phyloP scores from a whole-genome alignment of 2,329 filamentous ascomycete species.

The Penicillium decumbens region DNA sequence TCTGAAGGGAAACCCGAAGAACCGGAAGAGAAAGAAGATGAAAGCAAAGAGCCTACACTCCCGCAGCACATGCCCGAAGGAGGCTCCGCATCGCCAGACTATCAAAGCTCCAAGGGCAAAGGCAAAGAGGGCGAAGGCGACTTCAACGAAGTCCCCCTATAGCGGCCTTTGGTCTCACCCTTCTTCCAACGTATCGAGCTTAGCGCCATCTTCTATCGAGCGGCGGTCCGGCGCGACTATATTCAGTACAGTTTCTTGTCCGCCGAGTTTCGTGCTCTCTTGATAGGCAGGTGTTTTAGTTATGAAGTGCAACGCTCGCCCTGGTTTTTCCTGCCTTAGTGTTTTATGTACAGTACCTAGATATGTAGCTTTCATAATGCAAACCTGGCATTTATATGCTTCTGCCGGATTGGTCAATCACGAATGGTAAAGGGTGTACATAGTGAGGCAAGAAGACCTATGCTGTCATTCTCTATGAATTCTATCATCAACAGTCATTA shows the following conservation, averaged over 20 bases:
- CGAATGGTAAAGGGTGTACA: not conserved
- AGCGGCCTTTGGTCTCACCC: slow-evolving; percentile 8
- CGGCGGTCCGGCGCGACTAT: slow-evolving; percentile 14
- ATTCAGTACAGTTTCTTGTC: slow-evolving; percentile 16
- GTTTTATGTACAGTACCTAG: slow-evolving; percentile 19
- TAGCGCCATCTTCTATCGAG: not conserved
- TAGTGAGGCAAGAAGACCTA: not conserved
- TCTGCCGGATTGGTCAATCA: not conserved
- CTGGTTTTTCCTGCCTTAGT: slow-evolving; percentile 11
- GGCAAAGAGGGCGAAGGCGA: slow-evolving; percentile 32
- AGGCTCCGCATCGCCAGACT: slow-evolving; percentile 15
- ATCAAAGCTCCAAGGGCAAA: slow-evolving; percentile 25
- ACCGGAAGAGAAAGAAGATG: slow-evolving; percentile 17
- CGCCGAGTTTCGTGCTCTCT: slow-evolving; percentile 10
- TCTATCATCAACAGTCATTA: slow-evolving; percentile 26
- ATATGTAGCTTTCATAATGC: slow-evolving; percentile 12
- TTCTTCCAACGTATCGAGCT: slow-evolving; percentile 2
- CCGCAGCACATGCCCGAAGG: slow-evolving; percentile 22
- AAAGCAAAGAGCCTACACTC: slow-evolving; percentile 26
- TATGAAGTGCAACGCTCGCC: slow-evolving; percentile 12
- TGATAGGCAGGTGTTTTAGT: slow-evolving; percentile 8
- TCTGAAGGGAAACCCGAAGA: slow-evolving; percentile 15
- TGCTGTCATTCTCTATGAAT: slow-evolving; percentile 14
- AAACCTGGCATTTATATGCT: not conserved
- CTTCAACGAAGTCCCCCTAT: slow-evolving; percentile 36